Evolutionary conservation across 2,329 filamentous ascomycete genomes (phyloP), one percentile per base, ranked within the genome.

Genomic region (Phyllosticta paracitricarpa): DNA sequence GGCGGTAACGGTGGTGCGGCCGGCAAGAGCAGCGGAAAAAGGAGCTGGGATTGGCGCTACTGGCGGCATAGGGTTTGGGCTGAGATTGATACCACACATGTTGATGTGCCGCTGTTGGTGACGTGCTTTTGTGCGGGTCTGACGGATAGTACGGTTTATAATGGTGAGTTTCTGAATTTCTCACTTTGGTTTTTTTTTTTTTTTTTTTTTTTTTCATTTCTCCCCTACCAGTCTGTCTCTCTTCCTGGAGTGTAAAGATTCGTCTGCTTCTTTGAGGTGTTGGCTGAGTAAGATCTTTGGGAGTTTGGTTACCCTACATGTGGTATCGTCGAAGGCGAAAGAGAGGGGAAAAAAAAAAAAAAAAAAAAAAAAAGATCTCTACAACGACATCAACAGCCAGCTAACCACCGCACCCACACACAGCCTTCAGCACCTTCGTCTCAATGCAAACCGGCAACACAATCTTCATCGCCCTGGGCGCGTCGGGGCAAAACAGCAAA

Each of bases 371-470:
- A 40, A 22, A 10, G 4, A 22, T n/a, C 51, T 24, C 19, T n/a
- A 2, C 12, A 1, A 22, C 10, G 4, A 10, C 17, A 19, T 53
- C 51, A n/a, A 24, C 51, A 2, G 9, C 51, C 2, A 53, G 9
- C 51, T n/a, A 53, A 26, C 24, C 14, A 24, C 17, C 22, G 2
- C 6, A 8, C 24, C 4, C 51, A 7, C 22, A 22, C 24, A n/a
- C 28, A 61, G 59, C 59, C 10, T 92, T 88, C 86, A 87, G 88
- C 12, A 86, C 86, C 2, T 93, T 93, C 67, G 88, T 91, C 51
- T 89, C 86, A 67, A 92, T 92, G 89, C 89, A 92, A 70, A 92
- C 89, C 33, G 88, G 87, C 62, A 93, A 93, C 73, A 91, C 89
- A 4, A 83, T 93, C 56, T 93, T 91, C 71, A 78, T 91, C 14